phyloP scores from a whole-genome alignment of 192 early-diverging fungal genomes.

The Chytriomyces sp. region DNA sequence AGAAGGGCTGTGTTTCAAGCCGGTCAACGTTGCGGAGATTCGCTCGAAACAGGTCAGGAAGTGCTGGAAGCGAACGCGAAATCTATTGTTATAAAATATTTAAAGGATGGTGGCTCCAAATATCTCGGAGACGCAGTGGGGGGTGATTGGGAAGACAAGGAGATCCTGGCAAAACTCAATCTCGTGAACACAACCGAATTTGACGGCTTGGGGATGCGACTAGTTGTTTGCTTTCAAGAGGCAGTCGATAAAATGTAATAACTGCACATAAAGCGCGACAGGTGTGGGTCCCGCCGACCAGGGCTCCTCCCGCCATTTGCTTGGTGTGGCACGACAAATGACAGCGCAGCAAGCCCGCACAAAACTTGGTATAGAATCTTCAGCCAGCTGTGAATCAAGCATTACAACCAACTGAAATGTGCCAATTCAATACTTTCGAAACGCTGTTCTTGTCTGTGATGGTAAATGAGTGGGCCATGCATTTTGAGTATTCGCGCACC shows the following conservation, averaged over 20 bases:
- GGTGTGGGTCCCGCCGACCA: too few species aligned
- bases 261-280: too few species aligned
- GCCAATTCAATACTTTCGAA: neutral
- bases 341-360: too few species aligned
- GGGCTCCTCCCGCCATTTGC: too few species aligned
- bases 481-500: neutral
- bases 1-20: constrained; percentile 25
- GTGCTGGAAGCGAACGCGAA: constrained; percentile 27
- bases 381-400: too few species aligned
- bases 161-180: neutral
- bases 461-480: neutral
- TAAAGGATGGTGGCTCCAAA: neutral
- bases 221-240: neutral
- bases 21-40: constrained; percentile 30
- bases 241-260: neutral
- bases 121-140: neutral
- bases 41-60: constrained; percentile 22
- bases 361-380: too few species aligned
- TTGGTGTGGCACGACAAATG: too few species aligned
- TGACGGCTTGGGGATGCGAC: neutral
- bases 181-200: constrained; percentile 8
- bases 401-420: too few species aligned
- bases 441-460: neutral
- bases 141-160: constrained; percentile 9
- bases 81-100: constrained; percentile 21